Base-by-base conservation (phyloP, 176 grass and related monocot species). In the Thalia dealbata region DNA sequence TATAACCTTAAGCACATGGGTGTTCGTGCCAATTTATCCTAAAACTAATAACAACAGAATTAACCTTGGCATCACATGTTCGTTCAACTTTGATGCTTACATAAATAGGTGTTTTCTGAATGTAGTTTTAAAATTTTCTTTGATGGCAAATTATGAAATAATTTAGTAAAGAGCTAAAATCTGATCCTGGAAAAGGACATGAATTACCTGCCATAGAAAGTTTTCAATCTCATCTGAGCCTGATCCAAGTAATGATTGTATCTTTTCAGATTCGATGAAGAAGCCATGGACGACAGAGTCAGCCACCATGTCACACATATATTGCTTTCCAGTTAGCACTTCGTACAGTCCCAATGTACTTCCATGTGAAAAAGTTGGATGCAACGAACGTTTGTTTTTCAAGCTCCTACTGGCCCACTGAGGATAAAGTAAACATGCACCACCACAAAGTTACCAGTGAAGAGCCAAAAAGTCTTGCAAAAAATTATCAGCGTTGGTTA, bases 181-280 rank as follows among this genome's bases (percentile, higher is more conserved):
- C 55, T 73, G 60, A 65, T 16, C 63, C 69, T 38, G 14, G 19
- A 67, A 25, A 30, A 54, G 29, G 73, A 10, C 0, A 72, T 16
- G 67, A 28, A 19, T 27, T 87, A 96, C 93, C 93, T 92, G 89
- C 93, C 93, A 97, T 78, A 97, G 76, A 75, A 97, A 97, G 63
- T 77, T 76, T 69, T 97, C 93, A 75, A 97, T 38, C 32, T 38
- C 64, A 12, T 74, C 82, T 38, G 89, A 62, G 65, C 84, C 87
- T 51, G 89, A 92, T 30, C 74, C 75, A 66, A 71, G 66, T 61
- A 97, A 56, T 74, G 79, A 80, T 44, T 82, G 81, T 63, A 92
- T 92, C 70, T 97, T 97, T 70, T 97, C 89, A 73, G 89, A 70
- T 76, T 90, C 85, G 10, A 97, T 80, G 58, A 97, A 97, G 89